A percentile compares a stretch with the other conserved stretches of the same genome.
phyloP scores from a whole-genome alignment of 2,329 filamentous ascomycete species.

The Aureobasidium pullulans region DNA sequence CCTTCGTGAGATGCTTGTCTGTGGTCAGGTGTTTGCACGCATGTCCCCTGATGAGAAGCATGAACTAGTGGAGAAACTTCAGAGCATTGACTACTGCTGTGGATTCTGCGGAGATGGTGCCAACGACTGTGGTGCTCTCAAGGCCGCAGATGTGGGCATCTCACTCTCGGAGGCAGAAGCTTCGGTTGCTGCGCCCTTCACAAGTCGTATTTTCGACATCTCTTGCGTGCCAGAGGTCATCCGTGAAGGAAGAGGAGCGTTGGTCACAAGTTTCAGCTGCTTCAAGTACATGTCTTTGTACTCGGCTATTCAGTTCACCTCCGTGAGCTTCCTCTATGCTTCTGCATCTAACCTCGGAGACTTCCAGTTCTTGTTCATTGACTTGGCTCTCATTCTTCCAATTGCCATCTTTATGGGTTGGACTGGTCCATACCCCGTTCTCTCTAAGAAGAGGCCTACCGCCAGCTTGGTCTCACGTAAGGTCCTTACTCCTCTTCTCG shows the following conservation, averaged over 20 bases:
- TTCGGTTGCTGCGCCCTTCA: constrained; percentile 96
- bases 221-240: constrained; percentile 92
- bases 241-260: constrained; percentile 80
- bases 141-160: constrained; percentile 94
- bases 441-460: constrained; percentile 80
- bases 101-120: constrained; percentile 97
- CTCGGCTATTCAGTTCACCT: constrained; percentile 98
- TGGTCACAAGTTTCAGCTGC: constrained; percentile 98
- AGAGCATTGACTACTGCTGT: constrained; percentile 89
- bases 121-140: constrained; percentile 94
- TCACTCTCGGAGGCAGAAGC: constrained; percentile 96
- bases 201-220: constrained; percentile 91
- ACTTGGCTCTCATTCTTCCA: constrained; percentile 82
- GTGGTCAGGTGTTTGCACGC: constrained; percentile 87
- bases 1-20: constrained; percentile 78
- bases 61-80: constrained; percentile 92
- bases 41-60: constrained; percentile 99
- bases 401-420: constrained; percentile 99
- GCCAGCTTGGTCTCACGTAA: constrained; percentile 89
- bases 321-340: constrained; percentile 92
- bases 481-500: constrained; percentile 79
- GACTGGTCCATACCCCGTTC: constrained; percentile 71
- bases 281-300: constrained; percentile 99
- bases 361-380: constrained; percentile 97
- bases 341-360: constrained; percentile 91